Evolutionary conservation across 257 asterid genomes (phyloP), one percentile per base, ranked within the genome.

Genomic region (Capsicum baccatum): DNA sequence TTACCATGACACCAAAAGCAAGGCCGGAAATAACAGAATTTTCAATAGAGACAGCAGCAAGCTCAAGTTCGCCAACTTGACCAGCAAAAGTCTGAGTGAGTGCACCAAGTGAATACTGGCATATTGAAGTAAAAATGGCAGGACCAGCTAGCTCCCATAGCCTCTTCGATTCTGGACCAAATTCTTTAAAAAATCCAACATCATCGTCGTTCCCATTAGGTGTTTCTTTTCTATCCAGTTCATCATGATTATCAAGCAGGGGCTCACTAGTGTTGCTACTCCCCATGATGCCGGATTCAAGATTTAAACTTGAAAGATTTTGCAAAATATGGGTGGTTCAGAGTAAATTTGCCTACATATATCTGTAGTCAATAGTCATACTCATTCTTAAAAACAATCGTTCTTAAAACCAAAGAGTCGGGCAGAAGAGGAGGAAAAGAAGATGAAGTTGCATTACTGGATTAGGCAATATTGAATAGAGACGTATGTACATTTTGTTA

Each of bases 11-110:
- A 16, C 98, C 97, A 26, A 89, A 93, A 59, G 91, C 94, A 67
- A 94, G 93, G 21, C 98, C 98, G 15, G 95, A 93, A 81, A 94
- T 87, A 11, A 94, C 98, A 16, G 97, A 92, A 82, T 93, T 94
- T 89, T 92, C 98, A 19, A 94, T 90, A n/a, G 97, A 91, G 39
- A 94, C 95, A 13, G 97, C 98, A 7, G 98, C 98, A 26, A 94
- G 93, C 79, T 92, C 96, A 63, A 94, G 88, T 50, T 91, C 97
- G 3, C 95, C 97, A 10, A 92, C 84, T 37, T 88, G 91, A 3
- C 98, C 98, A 1, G 92, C 44, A 59, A 93, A 94, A 1, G 91
- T 91, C 80, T 92, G 95, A 47, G 98, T 91, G 57, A 94, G 89
- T 3, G 97, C 97, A 2, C 96, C 96, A 74, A 93, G 50, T 0